Evolutionary conservation across 106 monocot genomes (phyloP).

Genomic region (Phalaenopsis equestris): DNA sequence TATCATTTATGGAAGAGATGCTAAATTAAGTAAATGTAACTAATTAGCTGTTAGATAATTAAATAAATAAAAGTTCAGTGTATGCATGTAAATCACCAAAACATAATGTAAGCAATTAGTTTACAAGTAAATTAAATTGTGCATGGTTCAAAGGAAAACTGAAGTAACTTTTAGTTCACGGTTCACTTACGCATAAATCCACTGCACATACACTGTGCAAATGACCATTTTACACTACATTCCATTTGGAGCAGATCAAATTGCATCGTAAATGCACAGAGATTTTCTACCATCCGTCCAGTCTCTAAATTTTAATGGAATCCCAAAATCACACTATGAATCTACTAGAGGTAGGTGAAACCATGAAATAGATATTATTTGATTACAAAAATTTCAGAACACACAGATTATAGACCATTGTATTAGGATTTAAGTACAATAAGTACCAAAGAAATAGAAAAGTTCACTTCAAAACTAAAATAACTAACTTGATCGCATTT

Average conservation of each 20-base stretch:
- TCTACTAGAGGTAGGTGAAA: not conserved
- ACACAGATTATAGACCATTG: not conserved
- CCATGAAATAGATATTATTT: constrained; percentile 2
- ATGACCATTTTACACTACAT: not conserved
- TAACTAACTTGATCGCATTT: constrained; percentile 10
- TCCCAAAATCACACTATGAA: not conserved
- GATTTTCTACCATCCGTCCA: not conserved
- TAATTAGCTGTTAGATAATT: too few species aligned
- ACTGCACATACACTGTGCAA: not conserved
- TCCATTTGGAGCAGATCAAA: not conserved
- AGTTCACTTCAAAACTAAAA: not conserved
- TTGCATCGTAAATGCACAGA: not conserved
- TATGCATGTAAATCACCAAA: too few species aligned
- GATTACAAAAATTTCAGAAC: not conserved
- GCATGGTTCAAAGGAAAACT: not conserved
- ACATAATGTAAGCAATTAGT: too few species aligned
- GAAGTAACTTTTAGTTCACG: not conserved
- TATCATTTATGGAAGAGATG: too few species aligned
- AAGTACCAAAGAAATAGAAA: not conserved
- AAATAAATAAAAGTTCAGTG: too few species aligned
- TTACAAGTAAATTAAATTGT: too few species aligned
- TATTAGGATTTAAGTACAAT: not conserved
- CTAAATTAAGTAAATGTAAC: too few species aligned
- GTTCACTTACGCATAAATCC: not conserved
- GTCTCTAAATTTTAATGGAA: not conserved